Percentiles rank a stretch among this genome's conserved stretches.
phyloP scores from a whole-genome alignment of 1,284 basidiomycete species.

The Cutaneotrichosporon sp. region DNA sequence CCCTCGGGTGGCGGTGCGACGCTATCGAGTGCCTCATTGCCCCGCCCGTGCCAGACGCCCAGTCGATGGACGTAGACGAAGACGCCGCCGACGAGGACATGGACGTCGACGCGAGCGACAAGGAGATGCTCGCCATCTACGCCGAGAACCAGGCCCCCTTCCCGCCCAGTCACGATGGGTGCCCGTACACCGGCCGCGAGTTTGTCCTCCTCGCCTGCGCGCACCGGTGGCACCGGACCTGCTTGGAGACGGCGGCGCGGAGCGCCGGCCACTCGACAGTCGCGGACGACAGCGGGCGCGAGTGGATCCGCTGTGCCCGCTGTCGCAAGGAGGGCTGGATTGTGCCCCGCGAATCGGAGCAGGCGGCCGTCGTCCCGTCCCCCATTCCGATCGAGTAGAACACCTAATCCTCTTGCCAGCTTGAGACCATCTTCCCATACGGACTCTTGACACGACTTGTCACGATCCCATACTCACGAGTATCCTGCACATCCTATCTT shows the following conservation, averaged over 20 bases:
- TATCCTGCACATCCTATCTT: no score
- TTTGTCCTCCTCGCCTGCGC: conserved; percentile 31
- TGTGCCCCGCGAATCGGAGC: conserved; percentile 6
- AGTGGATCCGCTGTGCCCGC: conserved; percentile 36
- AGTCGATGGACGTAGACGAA: conserved; percentile 14
- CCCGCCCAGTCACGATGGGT: neutral
- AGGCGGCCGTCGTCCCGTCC: neutral
- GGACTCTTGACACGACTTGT: no score
- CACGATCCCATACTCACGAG: no score
- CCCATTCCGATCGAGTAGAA: no score
- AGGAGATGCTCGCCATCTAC: conserved; percentile 36
- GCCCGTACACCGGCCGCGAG: conserved; percentile 1
- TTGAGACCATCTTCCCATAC: no score
- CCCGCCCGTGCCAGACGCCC: conserved; percentile 18
- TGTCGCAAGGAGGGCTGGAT: conserved; percentile 43
- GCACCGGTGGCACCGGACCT: conserved; percentile 39
- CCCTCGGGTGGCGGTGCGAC: conserved; percentile 44
- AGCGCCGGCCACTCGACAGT: conserved; percentile 20
- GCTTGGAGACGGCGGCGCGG: conserved; percentile 32
- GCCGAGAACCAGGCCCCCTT: conserved; percentile 23
- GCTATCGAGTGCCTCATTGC: conserved; percentile 34
- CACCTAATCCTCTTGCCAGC: neutral
- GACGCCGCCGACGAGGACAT: conserved; percentile 5
- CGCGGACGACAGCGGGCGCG: conserved; percentile 18
- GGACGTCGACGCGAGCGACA: conserved; percentile 8